Evolutionary conservation across 805 yeast species (phyloP).

Genomic region (Millerozyma miso): DNA sequence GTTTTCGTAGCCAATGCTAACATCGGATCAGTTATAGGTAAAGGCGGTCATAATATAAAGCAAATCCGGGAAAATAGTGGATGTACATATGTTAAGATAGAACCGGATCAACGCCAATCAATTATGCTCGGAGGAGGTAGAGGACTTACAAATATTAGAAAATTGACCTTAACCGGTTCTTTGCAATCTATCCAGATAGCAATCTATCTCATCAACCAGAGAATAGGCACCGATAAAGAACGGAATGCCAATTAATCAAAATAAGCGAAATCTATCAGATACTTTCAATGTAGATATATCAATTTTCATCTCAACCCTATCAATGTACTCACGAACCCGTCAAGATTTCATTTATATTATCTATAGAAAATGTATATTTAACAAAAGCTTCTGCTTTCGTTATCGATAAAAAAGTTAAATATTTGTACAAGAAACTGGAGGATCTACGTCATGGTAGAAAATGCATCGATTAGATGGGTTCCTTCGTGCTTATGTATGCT

Average conservation of each 20-base stretch:
- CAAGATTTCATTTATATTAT: too few relatives aligned
- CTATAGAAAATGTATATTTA: too few relatives aligned
- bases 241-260: slow-evolving; percentile 26
- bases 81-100: slow-evolving; percentile 65
- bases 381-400: too few relatives aligned
- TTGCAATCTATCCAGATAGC: slow-evolving; percentile 69
- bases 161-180: slow-evolving; percentile 64
- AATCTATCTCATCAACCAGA: slow-evolving; percentile 63
- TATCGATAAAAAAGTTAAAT: too few relatives aligned
- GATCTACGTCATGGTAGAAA: too few relatives aligned
- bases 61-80: slow-evolving; percentile 75
- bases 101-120: slow-evolving; percentile 52
- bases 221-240: slow-evolving; percentile 63
- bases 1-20: slow-evolving; percentile 70
- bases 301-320: neutral
- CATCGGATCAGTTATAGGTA: slow-evolving; percentile 84
- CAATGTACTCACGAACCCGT: neutral
- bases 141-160: slow-evolving; percentile 46
- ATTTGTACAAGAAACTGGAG: too few relatives aligned
- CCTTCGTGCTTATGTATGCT: too few relatives aligned
- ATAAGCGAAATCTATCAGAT: slow-evolving; percentile 1
- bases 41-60: slow-evolving; percentile 77
- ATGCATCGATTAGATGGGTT: too few relatives aligned
- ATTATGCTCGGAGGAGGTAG: slow-evolving; percentile 42
- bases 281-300: slow-evolving; percentile 1